A percentile compares a stretch with the other conserved stretches of the same genome.
These are phyloP conservation scores for Phyllosticta paracitricarpa DNA, from an alignment of 2,329 filamentous ascomycete genomes.

Conservation along the genomic window DNA sequence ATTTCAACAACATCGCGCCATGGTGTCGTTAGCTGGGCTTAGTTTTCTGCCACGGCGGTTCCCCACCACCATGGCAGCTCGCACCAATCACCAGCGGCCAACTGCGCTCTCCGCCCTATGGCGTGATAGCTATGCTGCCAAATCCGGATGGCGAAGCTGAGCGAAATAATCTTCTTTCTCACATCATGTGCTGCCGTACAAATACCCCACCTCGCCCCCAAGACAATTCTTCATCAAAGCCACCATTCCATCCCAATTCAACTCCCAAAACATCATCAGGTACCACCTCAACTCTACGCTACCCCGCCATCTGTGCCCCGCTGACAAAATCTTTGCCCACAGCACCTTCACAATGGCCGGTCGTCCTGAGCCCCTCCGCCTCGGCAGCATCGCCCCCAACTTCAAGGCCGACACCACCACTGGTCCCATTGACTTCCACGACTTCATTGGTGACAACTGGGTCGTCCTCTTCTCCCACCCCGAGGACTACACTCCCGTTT, in stretches of 20 bases:
- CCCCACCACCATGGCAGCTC: too few species aligned
- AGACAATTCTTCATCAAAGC: not conserved
- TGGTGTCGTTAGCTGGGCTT: too few species aligned
- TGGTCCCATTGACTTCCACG: slow-evolving; percentile 71
- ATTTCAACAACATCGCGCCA: too few species aligned
- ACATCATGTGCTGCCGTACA: slow-evolving; percentile 9
- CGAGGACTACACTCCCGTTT: slow-evolving; percentile 85
- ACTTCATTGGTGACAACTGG: slow-evolving; percentile 72
- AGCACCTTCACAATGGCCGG: slow-evolving; percentile 11
- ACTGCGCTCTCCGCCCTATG: too few species aligned
- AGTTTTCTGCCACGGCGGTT: too few species aligned
- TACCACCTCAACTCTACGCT: not conserved
- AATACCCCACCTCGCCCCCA: slow-evolving; percentile 1
- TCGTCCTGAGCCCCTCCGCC: slow-evolving; percentile 42
- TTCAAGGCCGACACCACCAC: slow-evolving; percentile 74
- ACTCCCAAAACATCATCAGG: not conserved
- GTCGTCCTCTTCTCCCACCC: slow-evolving; percentile 78
- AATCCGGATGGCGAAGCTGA: not conserved
- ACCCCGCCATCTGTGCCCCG: not conserved
- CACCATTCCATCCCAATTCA: not conserved
- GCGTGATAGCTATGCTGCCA: too few species aligned
- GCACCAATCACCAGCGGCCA: not conserved
- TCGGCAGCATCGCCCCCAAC: slow-evolving; percentile 64
- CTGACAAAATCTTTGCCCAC: not conserved
- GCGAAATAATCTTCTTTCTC: slow-evolving; percentile 2